Evolutionary conservation across 2,329 filamentous ascomycete genomes (phyloP), one percentile per base, ranked within the genome.

Genomic region (Fusarium anthophilum): DNA sequence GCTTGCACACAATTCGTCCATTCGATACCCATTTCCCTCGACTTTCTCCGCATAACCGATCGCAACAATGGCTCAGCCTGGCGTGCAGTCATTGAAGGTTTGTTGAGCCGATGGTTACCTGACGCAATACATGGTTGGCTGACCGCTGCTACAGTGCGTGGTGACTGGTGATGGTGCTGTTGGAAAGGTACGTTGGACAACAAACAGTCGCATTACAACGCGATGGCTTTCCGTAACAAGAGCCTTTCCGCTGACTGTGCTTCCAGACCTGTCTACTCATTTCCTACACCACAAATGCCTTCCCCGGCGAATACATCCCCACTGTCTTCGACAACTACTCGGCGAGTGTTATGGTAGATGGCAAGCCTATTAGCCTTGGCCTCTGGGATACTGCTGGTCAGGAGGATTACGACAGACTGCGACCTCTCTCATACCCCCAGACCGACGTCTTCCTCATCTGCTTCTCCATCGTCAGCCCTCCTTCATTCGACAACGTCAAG

Each of bases 261-360:
- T 78, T 57, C 45, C 71, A 98, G 96, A 99, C 96, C 89, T 99
- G 96, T 88, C 92, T 99, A 69, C 92, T 99, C 80, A 99, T 99
- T 83, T 98, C 96, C 60, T 99, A 99, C 87, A 98, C 96, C 74
- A 99, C 96, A 74, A 99, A 98, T 87, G 96, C 96, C 76, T 99
- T 99, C 84, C 96, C 96, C n/a, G 96, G 96, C 84, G 96, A 99
- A 89, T 99, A 99, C 86, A 98, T 99, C 79, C 96, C 96, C 77
- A 99, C 96, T 79, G 96, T 99, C 74, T 98, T 98, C 85, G 96
- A 98, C 83, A 99, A 99, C 87, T 98, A 98, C 88, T 98, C 96
- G 43, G 96, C 96, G 75, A 98, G 95, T 87, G 96, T 99, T 63
- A 98, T 98, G 94, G 96, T 98, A 64, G 96, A 98, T 87, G 95